These are phyloP conservation scores for Calocybe indica DNA, from an alignment of 768 basidiomycete genomes.

Conservation along the genomic window DNA sequence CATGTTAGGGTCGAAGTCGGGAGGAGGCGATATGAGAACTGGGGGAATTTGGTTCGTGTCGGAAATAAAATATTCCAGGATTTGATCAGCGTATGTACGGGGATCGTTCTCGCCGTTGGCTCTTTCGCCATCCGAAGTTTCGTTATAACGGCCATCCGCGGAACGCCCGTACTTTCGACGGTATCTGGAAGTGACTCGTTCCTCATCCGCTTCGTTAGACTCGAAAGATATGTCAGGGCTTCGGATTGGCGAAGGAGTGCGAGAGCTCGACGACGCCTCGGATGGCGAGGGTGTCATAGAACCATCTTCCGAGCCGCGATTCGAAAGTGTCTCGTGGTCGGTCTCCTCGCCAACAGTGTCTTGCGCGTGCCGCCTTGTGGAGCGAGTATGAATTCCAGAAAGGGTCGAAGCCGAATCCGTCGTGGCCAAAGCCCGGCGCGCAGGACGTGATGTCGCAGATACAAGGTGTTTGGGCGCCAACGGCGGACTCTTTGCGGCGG, in stretches of 20 bases:
- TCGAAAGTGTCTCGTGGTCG: constrained; percentile 59
- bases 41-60: constrained; percentile 90
- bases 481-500: constrained; percentile 86
- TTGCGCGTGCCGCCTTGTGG: constrained; percentile 47
- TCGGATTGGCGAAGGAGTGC: constrained; percentile 85
- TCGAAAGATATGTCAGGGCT: constrained; percentile 44
- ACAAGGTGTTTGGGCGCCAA: constrained; percentile 95
- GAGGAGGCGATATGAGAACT: constrained; percentile 80
- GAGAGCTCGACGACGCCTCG: constrained; percentile 80
- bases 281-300: constrained; percentile 89
- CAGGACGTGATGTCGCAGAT: constrained; percentile 52
- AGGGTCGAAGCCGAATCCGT: constrained; percentile 24
- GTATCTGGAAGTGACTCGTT: no score
- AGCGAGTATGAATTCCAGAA: constrained; percentile 50
- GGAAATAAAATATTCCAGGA: constrained; percentile 97
- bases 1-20: constrained; percentile 92
- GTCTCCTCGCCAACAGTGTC: constrained; percentile 51
- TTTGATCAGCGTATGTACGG: constrained; percentile 87
- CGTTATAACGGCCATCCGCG: constrained; percentile 38
- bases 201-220: constrained; percentile 33
- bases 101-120: constrained; percentile 46
- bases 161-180: constrained; percentile 37
- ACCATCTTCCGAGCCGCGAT: constrained; percentile 77
- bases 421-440: constrained; percentile 36
- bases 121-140: constrained; percentile 38